Evolutionary conservation across 345 rosid species (phyloP), one percentile per base, ranked within the genome.

Genomic region (Gossypium arboreum): DNA sequence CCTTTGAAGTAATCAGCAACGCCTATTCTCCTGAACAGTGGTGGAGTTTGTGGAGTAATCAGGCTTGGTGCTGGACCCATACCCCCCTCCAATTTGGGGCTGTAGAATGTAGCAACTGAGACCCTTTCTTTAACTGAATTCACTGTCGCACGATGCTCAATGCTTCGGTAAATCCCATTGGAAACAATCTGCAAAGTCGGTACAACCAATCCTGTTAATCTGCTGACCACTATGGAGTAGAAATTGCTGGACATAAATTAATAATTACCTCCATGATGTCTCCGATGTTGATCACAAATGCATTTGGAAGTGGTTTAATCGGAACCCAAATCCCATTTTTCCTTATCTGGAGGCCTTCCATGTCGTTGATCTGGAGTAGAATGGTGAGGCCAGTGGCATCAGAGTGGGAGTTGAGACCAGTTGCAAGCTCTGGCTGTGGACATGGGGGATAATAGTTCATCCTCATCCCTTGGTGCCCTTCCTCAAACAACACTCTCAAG

Each of bases 401-500:
- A 2, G 81, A 75, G 63, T 78, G 84, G 0, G 77, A 76, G 17
- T 75, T 78, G 34, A 81, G 52, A 11, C 84, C 81, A n/a, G 78
- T 55, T 3, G 64, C 83, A 10, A 71, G 73, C 64, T 81, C 78
- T 9, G 80, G 83, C 51, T 71, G 11, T 7, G 66, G 66, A 61
- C 66, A 29, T 61, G 45, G 66, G 4, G 66, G 66, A 61, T 61
- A 29, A 29, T 61, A 61, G 66, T 61, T 61, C 45, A 61, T 15
- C 66, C 45, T 61, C 11, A 29, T 61, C 66, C 10, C 44, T 61
- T 61, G 44, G 2, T 29, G 74, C 45, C 54, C 69, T 41, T 84
- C 79, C 68, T 61, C 78, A 78, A 82, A 81, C 22, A 75, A 8
- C 17, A 71, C 77, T 65, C 67, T 56, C 51, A 88, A 81, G 52